Evolutionary conservation across 805 yeast genomes (phyloP).

Genomic region (Huiozyma naganishii): DNA sequence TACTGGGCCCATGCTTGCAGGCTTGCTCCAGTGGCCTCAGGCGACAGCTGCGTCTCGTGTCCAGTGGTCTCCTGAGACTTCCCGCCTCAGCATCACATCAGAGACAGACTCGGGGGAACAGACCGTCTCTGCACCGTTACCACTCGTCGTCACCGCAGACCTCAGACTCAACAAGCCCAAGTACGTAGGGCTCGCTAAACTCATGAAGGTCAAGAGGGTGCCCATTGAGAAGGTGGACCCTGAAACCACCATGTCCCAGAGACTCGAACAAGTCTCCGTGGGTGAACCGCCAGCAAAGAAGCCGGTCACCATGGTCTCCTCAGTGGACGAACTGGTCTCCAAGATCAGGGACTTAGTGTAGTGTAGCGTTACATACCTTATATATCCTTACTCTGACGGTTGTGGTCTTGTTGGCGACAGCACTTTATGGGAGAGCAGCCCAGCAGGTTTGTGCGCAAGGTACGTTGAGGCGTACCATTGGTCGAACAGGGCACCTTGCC

Average conservation of each 20-base stretch:
- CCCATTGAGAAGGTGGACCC: constrained; percentile 62
- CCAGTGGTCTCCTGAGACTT: constrained; percentile 53
- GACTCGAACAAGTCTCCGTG: constrained; percentile 60
- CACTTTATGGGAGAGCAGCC: constrained; percentile 12
- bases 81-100: constrained; percentile 58
- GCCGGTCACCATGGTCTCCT: constrained; percentile 70
- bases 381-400: neutral
- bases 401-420: constrained; percentile 8
- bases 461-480: constrained; percentile 17
- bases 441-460: constrained; percentile 22
- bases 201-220: constrained; percentile 98
- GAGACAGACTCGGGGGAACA: constrained; percentile 96
- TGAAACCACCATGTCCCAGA: constrained; percentile 40
- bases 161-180: constrained; percentile 90
- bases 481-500: constrained; percentile 10
- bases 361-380: neutral
- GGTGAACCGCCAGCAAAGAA: constrained; percentile 78
- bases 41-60: constrained; percentile 95
- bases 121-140: constrained; percentile 64
- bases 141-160: constrained; percentile 85
- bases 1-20: constrained; percentile 95
- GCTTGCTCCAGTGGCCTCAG: constrained; percentile 64
- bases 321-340: constrained; percentile 71
- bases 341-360: constrained; percentile 59
- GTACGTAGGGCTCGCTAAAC: constrained; percentile 88